Conservation (phyloP, 2,329 filamentous ascomycete species). For the Fusarium falciforme region DNA sequence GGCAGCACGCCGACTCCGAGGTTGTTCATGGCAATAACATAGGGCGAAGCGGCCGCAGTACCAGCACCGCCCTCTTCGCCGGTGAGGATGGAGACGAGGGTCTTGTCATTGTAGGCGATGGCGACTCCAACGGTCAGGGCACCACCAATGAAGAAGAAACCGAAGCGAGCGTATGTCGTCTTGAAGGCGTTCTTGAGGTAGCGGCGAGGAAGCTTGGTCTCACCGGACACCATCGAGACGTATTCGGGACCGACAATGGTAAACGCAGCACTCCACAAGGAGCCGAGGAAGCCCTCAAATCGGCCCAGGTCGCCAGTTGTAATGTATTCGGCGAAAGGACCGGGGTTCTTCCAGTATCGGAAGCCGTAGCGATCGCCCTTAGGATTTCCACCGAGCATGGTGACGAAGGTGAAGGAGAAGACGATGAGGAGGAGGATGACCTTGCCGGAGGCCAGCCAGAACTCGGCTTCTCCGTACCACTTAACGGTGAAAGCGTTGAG, state of each 20-base stretch:
- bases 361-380: constrained; percentile 24
- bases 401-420: constrained; percentile 27
- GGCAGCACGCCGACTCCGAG: constrained; percentile 63
- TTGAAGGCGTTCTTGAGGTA: constrained; percentile 30
- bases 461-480: constrained; percentile 30
- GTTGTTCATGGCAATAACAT: constrained; percentile 70
- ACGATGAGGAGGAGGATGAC: constrained; percentile 28
- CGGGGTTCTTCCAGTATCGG: constrained; percentile 24
- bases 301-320: constrained; percentile 18
- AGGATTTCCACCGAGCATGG: constrained; percentile 24
- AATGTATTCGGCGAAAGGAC: constrained; percentile 22
- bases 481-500: constrained; percentile 26
- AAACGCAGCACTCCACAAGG: constrained; percentile 51
- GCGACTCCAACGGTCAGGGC: constrained; percentile 67
- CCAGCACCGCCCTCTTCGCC: constrained; percentile 39
- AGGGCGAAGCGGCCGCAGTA: constrained; percentile 67
- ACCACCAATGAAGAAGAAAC: constrained; percentile 28
- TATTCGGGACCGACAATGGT: constrained; percentile 75
- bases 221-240: constrained; percentile 50
- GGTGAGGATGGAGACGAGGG: constrained; percentile 62
- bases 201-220: constrained; percentile 24
- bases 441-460: constrained; percentile 22
- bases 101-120: constrained; percentile 71
- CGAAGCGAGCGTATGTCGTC: constrained; percentile 24
- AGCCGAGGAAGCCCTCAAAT: constrained; percentile 23